Evolutionary conservation across 2,329 filamentous ascomycete genomes (phyloP).

Genomic region (Cladobotryum mycophilum): DNA sequence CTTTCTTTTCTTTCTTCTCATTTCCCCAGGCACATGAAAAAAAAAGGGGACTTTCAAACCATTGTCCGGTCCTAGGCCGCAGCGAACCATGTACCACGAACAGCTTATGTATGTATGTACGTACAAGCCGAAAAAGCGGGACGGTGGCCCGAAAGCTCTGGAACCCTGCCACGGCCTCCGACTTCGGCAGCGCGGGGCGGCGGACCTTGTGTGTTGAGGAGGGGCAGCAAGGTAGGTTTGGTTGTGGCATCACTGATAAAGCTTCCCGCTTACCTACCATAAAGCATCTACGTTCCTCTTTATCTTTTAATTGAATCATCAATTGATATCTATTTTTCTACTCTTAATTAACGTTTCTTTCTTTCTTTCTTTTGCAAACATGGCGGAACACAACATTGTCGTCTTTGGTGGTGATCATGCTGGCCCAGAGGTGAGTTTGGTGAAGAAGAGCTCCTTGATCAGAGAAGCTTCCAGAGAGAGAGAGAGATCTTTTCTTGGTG

Average conservation of each 20-base stretch:
- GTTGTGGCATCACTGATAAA: not conserved
- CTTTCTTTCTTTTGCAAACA: constrained; percentile 29
- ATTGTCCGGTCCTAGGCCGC: no score
- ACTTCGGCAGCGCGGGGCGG: constrained; percentile 3
- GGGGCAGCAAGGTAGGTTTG: not conserved
- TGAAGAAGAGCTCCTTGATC: not conserved
- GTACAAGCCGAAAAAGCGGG: no score
- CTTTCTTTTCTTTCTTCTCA: no score
- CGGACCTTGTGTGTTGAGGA: no score
- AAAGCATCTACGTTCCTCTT: not conserved
- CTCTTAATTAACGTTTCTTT: not conserved
- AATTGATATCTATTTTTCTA: not conserved
- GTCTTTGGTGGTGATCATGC: constrained; percentile 80
- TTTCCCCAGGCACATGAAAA: no score
- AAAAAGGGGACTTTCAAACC: no score
- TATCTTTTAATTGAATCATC: not conserved
- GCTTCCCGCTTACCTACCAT: not conserved
- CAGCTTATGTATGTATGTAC: no score
- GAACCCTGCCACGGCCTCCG: not conserved
- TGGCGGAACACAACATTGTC: constrained; percentile 71
- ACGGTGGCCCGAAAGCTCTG: no score
- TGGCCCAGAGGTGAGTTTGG: constrained; percentile 63
- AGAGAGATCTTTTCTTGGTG: not conserved
- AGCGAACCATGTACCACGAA: no score
- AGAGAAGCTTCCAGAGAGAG: not conserved